Base-by-base conservation (phyloP, 257 asterid genomes). In the Lithospermum erythrorhizon region DNA sequence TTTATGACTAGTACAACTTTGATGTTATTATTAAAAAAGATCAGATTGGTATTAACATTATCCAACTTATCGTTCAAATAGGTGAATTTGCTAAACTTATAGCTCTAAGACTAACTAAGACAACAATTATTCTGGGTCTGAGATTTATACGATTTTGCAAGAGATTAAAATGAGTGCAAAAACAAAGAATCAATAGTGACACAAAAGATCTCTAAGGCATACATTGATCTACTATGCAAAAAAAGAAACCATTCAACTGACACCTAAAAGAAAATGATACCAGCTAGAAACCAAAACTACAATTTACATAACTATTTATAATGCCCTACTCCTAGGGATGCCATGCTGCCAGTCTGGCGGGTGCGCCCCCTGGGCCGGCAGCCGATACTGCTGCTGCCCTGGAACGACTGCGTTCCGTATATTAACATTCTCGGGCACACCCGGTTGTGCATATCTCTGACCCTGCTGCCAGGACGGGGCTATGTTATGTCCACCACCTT, bases 271-370 rank as follows among this genome's bases (percentile, higher is more conserved):
- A 27, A 27, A 53, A 53, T 6, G 20, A 17, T 6, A 17, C 9
- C 3, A 14, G 22, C 22, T 53, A 6, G 3, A 53, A 53, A 19
- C 6, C 23, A n/a, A 53, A 14, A 56, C 35, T 4, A 23, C 23
- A 47, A 23, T 53, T 20, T 21, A 7, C 20, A 45, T 48, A 24
- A 25, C 20, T 35, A 53, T 55, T 64, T 66, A 78, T 14, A 63
- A 69, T 2, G 78, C 78, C 70, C 76, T 72, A 63, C 51, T 65
- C 41, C 70, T 68, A 1, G 75, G 57, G 22, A 41, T 22, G 57
- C 72, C 75, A 23, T 61, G 72, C 53, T 62, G 59, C 66, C 65
- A 59, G 49, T 70, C 63, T 32, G 21, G 58, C 18, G 58, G 11
- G 53, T 15, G 67, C 16, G 67, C 65, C 15, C 61, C 48, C 63